Percentiles rank a stretch among this genome's conserved stretches.
These are phyloP conservation scores for Globisporangium uncinulatum DNA, from an alignment of 352 stramenopile genomes.

Conservation along the genomic window DNA sequence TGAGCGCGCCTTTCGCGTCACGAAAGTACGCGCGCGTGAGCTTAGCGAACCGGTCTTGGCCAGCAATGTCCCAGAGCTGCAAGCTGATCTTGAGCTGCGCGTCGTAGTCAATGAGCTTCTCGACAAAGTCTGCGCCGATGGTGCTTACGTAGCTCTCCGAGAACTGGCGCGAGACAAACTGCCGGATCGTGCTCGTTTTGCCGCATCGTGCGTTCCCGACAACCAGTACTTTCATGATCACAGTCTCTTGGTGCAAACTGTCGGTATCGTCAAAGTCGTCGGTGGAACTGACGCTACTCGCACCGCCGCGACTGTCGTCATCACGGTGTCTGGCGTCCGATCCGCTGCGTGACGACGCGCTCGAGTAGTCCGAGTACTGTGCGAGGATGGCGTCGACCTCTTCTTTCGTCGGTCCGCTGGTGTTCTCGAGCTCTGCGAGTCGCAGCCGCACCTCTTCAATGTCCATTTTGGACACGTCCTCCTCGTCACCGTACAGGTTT, in stretches of 20 bases:
- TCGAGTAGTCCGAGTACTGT: conserved; percentile 38
- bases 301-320: conserved; percentile 7
- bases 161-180: conserved; percentile 68
- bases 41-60: conserved; percentile 86
- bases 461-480: conserved; percentile 13
- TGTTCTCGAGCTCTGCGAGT: conserved; percentile 39
- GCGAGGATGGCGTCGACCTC: conserved; percentile 62
- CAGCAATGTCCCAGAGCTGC: conserved; percentile 87
- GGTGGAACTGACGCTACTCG: conserved; percentile 9
- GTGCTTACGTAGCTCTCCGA: conserved; percentile 82
- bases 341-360: conserved; percentile 5
- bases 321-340: conserved; percentile 1
- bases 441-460: conserved; percentile 48
- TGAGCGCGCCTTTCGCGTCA: conserved; percentile 71
- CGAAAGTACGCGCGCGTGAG: conserved; percentile 84
- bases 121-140: conserved; percentile 83
- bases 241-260: conserved; percentile 21
- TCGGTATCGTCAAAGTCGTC: conserved; percentile 7
- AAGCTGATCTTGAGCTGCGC: conserved; percentile 51
- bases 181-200: conserved; percentile 84
- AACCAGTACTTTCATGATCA: conserved; percentile 85
- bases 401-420: conserved; percentile 32
- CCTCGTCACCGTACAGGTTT: conserved; percentile 7
- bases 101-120: conserved; percentile 72
- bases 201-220: conserved; percentile 84